Percentiles rank a stretch among this genome's conserved stretches.
Evolutionary conservation across 2,329 filamentous ascomycete species (phyloP).

Genomic region (Camillea tinctor): DNA sequence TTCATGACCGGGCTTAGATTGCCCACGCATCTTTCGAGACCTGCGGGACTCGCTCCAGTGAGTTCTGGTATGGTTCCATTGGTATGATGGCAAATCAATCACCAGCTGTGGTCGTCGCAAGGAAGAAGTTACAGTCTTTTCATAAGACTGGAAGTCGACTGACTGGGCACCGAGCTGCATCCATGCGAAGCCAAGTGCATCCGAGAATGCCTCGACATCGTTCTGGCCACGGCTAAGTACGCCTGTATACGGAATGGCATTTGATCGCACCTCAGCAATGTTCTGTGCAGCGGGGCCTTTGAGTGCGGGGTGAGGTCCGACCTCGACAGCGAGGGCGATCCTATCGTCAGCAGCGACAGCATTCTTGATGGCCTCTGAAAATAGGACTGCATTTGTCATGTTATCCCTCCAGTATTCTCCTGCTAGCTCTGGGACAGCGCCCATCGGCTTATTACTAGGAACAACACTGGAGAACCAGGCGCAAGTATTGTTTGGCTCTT

Average conservation of each 20-base stretch:
- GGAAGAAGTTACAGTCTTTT: neutral
- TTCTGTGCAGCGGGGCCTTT: constrained; percentile 39
- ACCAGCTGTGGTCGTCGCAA: constrained; percentile 5
- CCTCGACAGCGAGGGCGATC: constrained; percentile 41
- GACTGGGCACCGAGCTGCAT: constrained; percentile 3
- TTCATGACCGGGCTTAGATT: constrained; percentile 4
- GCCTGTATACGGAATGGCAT: constrained; percentile 31
- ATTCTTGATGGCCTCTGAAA: constrained; percentile 39
- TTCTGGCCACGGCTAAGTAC: constrained; percentile 32
- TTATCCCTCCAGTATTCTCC: constrained; percentile 45
- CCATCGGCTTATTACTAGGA: constrained; percentile 6
- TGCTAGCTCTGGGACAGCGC: neutral
- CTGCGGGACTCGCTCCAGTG: constrained; percentile 16
- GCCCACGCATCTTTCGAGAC: constrained; percentile 2
- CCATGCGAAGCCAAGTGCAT: constrained; percentile 17
- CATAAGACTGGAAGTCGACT: constrained; percentile 10
- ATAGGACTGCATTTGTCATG: constrained; percentile 43
- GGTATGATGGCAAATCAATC: constrained; percentile 13
- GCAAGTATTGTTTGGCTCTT: constrained; percentile 3
- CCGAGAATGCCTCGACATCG: constrained; percentile 19
- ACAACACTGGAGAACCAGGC: constrained; percentile 25
- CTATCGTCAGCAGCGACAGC: constrained; percentile 22
- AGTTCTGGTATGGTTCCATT: constrained; percentile 14
- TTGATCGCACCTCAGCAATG: constrained; percentile 22
- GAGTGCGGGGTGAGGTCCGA: constrained; percentile 46